A percentile compares a stretch with the other conserved stretches of the same genome.
Evolutionary conservation across 768 basidiomycete genomes (phyloP).

Genomic region (Nevesoporus exiguus): DNA sequence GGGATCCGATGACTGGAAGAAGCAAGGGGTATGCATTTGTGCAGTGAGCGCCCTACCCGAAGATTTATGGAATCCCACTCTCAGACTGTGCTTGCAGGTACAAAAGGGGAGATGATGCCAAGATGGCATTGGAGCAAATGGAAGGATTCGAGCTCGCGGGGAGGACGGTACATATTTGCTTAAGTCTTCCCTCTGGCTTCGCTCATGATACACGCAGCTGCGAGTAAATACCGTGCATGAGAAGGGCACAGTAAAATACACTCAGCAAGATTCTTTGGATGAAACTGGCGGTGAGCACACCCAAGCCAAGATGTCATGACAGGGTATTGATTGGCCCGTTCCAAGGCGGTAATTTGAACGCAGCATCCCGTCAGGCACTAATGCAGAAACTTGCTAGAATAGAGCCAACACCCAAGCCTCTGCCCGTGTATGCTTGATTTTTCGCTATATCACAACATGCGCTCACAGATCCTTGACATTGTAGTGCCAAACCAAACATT

Average conservation of each 20-base stretch:
- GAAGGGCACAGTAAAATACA: conserved; percentile 75
- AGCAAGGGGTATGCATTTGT: conserved; percentile 99
- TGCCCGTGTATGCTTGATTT: conserved; percentile 52
- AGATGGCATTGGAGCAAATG: conserved; percentile 98
- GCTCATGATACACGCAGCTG: conserved; percentile 43
- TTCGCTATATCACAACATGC: neutral
- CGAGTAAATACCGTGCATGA: conserved; percentile 92
- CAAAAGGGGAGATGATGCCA: conserved; percentile 87
- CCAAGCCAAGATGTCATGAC: neutral
- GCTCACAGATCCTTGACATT: conserved; percentile 14
- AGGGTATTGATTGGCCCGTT: conserved; percentile 9
- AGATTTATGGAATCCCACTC: neutral
- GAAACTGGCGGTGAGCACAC: conserved; percentile 73
- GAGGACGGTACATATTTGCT: conserved; percentile 58
- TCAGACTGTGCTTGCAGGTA: conserved; percentile 49
- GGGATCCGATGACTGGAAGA: conserved; percentile 89
- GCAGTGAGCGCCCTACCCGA: conserved; percentile 56
- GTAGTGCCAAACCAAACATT: conserved; percentile 73
- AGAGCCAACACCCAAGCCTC: conserved; percentile 59
- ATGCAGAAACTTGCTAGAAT: conserved; percentile 99
- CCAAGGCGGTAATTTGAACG: conserved; percentile 94
- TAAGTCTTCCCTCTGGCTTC: conserved; percentile 13
- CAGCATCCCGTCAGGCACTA: conserved; percentile 96
- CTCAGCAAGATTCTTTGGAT: conserved; percentile 78
- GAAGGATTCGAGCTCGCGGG: conserved; percentile 98